A percentile compares a stretch with the other conserved stretches of the same genome.
Conservation (phyloP, 352 stramenopile species). For the Phytophthora palmivora region DNA sequence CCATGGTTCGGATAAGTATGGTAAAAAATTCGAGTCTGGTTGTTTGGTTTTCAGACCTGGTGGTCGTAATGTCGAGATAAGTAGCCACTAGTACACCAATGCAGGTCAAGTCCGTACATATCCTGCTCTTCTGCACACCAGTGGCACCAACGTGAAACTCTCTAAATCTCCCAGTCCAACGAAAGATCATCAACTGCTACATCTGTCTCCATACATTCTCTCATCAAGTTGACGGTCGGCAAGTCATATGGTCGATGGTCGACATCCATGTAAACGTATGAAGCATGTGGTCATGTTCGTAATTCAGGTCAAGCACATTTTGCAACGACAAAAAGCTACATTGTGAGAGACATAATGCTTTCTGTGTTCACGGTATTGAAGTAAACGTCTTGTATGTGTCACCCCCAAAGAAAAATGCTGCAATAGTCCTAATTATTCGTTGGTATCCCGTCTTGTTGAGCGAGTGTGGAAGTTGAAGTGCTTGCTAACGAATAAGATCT, state of each 20-base stretch:
- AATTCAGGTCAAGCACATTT: too few species aligned
- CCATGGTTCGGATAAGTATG: neutral
- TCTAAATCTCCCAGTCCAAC: slow-evolving; percentile 5
- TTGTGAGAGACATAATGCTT: too few species aligned
- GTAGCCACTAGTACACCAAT: neutral
- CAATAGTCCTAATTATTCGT: neutral
- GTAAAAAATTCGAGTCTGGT: neutral
- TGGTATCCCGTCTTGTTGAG: slow-evolving; percentile 12
- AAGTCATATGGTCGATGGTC: neutral
- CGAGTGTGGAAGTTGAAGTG: slow-evolving; percentile 20
- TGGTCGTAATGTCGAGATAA: slow-evolving; percentile 10
- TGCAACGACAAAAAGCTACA: too few species aligned
- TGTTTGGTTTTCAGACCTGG: neutral
- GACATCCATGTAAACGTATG: too few species aligned
- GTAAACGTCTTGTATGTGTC: too few species aligned
- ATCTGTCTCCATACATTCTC: slow-evolving; percentile 1
- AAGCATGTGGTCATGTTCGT: neutral
- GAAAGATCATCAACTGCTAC: neutral
- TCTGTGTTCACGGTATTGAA: too few species aligned
- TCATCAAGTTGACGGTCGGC: too few species aligned
- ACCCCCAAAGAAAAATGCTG: too few species aligned
- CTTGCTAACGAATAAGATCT: slow-evolving; percentile 16
- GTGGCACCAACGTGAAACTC: slow-evolving; percentile 19
- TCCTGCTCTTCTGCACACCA: neutral
- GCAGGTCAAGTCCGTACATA: slow-evolving; percentile 7